Evolutionary conservation across 1,284 basidiomycete species (phyloP), one percentile per base, ranked within the genome.

Genomic region (Takashimella koratensis): DNA sequence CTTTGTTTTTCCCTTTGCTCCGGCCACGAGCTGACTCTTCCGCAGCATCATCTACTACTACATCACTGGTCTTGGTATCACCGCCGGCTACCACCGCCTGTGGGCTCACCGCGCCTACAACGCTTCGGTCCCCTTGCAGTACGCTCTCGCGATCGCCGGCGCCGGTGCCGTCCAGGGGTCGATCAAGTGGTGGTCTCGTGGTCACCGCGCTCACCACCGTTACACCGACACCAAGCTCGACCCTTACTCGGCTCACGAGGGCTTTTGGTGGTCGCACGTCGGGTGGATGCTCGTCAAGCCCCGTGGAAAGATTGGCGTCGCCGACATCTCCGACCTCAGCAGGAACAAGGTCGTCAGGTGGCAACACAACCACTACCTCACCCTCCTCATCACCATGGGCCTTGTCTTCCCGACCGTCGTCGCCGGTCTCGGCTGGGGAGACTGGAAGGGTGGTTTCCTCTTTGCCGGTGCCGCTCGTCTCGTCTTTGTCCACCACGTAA

Each of bases 171-270:
- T 91, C 27, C 83, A 95, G 68, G 91, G 92, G 22, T 90, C 90
- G 19, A 91, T 94, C 77, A 86, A 86, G 72, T 95, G 91, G 92
- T 95, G 92, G 92, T 85, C 85, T n/a, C 83, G 91, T 45, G 90
- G 89, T 55, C 91, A 95, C 79, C 86, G 92, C 58, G 90, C 92
- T 8, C 90, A 95, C 77, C 91, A 94, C 75, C 83, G 90, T 49
- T 94, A 95, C 79, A 95, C 91, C 70, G 93, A 96, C 78, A 95
- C 92, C 65, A 88, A 93, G 54, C 86, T 96, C 57, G 91, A 95
- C 78, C 93, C 91, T 0, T 96, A 95, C 79, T 87, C 88, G 58
- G 90, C 92, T 3, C 87, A 91, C 76, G 84, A 86, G 68, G 93
- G 92, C 55, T 79, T 80, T 67, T 77, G 75, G 68, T 78, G 83